Base-by-base conservation (phyloP, 176 grass and related monocot genomes). In the Carex myosuroides region DNA sequence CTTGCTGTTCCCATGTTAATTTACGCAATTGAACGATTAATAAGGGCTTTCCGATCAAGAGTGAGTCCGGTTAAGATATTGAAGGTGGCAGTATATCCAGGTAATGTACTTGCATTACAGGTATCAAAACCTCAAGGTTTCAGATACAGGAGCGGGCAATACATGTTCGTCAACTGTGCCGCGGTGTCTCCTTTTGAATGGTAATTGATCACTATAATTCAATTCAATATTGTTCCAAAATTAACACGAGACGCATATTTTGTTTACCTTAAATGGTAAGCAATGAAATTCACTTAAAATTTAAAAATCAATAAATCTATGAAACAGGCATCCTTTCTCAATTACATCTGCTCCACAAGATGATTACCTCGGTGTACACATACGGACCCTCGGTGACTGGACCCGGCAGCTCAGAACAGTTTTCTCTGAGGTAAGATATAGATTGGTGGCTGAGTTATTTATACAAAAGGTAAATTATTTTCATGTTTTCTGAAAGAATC, bases 301-400 rank as follows among this genome's bases (percentile, higher is more conserved):
- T n/a, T n/a, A n/a, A 75, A 37, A 54, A 75, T 17, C 21, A 76
- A 26, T 30, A 16, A 55, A 57, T 56, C 13, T 17, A 54, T 77
- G 73, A 86, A 50, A 44, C 66, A 99, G 97, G 97, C 97, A 99
- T 88, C 96, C 96, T 2, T 99, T 99, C 85, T 99, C 97, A 61
- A 94, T 99, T 78, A 99, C 97, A 79, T 99, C 97, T 78, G 97
- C 93, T 22, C 97, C 97, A 21, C 93, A 89, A 59, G 93, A 99
- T 44, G 90, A 95, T 79, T 99, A 89, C 85, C 83, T 99, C 8
- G 91, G 97, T 85, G 90, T 99, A 74, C 97, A 99, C 71, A 90
- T 96, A 86, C 83, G 97, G 77, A 91, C 94, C 83, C 90, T 99
- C 46, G 97, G 97, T 70, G 97, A 99, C 76, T 96, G 97, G 97